Conservation (phyloP, 176 grass and related monocot species). For the Juncus inflexus region DNA sequence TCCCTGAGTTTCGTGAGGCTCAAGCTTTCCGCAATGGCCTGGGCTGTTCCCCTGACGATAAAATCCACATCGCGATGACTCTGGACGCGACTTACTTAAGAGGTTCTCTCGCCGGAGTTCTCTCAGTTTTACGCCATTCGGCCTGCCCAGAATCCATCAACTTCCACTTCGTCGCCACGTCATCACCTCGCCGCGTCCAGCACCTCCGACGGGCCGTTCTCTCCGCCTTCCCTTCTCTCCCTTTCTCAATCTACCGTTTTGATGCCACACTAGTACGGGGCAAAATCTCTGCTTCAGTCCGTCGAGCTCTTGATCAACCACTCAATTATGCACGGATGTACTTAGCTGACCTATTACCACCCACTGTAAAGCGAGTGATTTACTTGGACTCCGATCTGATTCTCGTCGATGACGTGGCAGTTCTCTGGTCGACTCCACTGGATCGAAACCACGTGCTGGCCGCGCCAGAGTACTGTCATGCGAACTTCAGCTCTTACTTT, state of each 20-base stretch:
- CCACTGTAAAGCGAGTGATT: constrained; percentile 63
- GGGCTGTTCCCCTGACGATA: constrained; percentile 43
- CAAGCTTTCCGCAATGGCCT: constrained; percentile 86
- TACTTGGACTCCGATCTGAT: constrained; percentile 95
- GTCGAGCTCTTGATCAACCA: constrained; percentile 95
- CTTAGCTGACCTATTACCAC: constrained; percentile 74
- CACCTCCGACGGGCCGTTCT: constrained; percentile 53
- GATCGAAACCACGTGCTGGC: constrained; percentile 52
- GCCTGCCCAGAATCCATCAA: constrained; percentile 87
- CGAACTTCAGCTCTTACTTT: constrained; percentile 99
- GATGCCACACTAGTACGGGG: constrained; percentile 73
- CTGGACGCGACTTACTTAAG: constrained; percentile 91
- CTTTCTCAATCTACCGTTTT: constrained; percentile 71
- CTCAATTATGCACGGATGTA: constrained; percentile 99
- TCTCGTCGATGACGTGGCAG: constrained; percentile 88
- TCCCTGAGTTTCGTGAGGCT: constrained; percentile 76
- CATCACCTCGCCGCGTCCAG: constrained; percentile 51
- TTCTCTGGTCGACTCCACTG: constrained; percentile 84
- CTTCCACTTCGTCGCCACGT: constrained; percentile 87
- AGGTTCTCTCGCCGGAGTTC: constrained; percentile 81
- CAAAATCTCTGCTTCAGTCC: constrained; percentile 87
- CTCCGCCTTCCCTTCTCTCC: constrained; percentile 77
- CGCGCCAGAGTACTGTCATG: constrained; percentile 94
- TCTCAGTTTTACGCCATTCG: constrained; percentile 88
- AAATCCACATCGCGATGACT: constrained; percentile 96